phyloP scores from a whole-genome alignment of 2,329 filamentous ascomycete genomes.

The Cercospora sp. region DNA sequence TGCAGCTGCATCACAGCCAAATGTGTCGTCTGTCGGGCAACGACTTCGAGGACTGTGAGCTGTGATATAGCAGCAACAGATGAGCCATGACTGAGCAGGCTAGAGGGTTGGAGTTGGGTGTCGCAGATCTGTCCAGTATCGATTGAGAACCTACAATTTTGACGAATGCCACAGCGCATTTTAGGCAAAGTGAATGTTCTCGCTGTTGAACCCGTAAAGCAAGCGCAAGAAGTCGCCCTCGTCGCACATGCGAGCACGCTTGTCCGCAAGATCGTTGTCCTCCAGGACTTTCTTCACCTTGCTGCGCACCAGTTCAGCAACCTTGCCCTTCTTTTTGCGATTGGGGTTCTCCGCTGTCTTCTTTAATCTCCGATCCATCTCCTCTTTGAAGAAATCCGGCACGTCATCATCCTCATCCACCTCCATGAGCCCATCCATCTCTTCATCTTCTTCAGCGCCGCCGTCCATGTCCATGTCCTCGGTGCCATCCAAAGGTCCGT shows the following conservation, averaged over 20 bases:
- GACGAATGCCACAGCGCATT: background rate
- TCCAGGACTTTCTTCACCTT: constrained; percentile 87
- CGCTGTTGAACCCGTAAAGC: constrained; percentile 81
- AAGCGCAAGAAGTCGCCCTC: constrained; percentile 88
- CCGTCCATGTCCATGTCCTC: constrained; percentile 51
- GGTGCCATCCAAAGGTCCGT: constrained; percentile 52
- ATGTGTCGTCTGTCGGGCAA: background rate
- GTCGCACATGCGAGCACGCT: constrained; percentile 81
- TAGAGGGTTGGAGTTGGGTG: background rate
- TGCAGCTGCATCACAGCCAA: background rate
- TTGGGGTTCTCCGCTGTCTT: constrained; percentile 57
- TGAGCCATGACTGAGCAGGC: background rate
- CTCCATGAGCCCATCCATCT: constrained; percentile 53
- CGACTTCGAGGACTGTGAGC: too few relatives aligned
- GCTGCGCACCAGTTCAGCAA: constrained; percentile 76
- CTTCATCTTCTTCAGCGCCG: constrained; percentile 45
- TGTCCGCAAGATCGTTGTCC: constrained; percentile 76
- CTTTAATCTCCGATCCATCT: constrained; percentile 55
- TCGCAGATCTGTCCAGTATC: background rate
- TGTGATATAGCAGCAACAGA: background rate
- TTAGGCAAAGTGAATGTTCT: constrained; percentile 86
- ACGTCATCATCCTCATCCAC: constrained; percentile 67
- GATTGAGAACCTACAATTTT: background rate
- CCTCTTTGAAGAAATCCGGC: constrained; percentile 82
- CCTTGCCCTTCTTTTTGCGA: constrained; percentile 73